Evolutionary conservation across 371 early-diverging fungal species (phyloP).

Genomic region (Syncephalastrum monosporum): DNA sequence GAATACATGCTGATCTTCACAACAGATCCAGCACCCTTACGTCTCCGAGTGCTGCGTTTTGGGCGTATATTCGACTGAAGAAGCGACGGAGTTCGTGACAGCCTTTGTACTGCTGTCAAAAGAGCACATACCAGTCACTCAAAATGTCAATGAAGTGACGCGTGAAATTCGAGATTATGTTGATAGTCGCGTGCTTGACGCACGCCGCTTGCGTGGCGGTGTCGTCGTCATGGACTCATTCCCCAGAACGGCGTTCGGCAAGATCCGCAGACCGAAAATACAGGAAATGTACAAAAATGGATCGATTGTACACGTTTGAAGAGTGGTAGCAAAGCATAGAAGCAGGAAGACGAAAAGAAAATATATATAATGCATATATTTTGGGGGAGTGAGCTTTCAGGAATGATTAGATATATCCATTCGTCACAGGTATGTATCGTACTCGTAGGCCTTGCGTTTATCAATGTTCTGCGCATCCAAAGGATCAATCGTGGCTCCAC

Average conservation of each 20-base stretch:
- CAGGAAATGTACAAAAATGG: not conserved
- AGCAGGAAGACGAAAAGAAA: too few relatives aligned
- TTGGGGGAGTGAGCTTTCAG: too few relatives aligned
- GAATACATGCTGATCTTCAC: too few relatives aligned
- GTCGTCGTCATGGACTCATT: not conserved
- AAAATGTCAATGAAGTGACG: too few relatives aligned
- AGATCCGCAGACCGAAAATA: not conserved
- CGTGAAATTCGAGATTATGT: not conserved
- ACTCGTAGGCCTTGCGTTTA: constrained; percentile 14
- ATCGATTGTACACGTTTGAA: too few relatives aligned
- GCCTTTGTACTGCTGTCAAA: constrained; percentile 35
- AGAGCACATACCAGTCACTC: too few relatives aligned
- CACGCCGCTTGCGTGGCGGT: not conserved
- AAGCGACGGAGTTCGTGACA: constrained; percentile 69
- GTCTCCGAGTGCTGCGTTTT: constrained; percentile 76
- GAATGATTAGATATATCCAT: not conserved
- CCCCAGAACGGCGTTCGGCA: not conserved
- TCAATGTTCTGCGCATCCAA: constrained; percentile 22
- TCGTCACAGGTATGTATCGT: constrained; percentile 5
- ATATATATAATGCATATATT: too few relatives aligned
- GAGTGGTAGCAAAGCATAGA: too few relatives aligned
- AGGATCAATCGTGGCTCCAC: constrained; percentile 12
- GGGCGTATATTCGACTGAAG: constrained; percentile 45
- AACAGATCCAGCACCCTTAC: constrained; percentile 12
- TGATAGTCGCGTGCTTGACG: not conserved